phyloP scores from a whole-genome alignment of 2,329 filamentous ascomycete species.

The Leptoxyphium fumago region DNA sequence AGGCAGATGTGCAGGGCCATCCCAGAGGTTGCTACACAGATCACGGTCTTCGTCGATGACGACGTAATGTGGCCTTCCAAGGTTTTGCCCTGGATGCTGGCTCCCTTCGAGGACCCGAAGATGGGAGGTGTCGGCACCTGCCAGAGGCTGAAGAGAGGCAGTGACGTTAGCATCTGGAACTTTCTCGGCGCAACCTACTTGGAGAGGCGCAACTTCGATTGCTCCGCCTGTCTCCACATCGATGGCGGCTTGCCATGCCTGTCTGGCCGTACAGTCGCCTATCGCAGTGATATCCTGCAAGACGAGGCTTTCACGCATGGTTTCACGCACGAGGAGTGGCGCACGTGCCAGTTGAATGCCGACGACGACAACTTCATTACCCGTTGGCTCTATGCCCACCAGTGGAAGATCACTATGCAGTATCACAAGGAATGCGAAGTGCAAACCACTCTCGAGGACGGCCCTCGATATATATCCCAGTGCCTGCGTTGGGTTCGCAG shows the following conservation, averaged over 20 bases:
- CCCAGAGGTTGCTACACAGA: slow-evolving; percentile 64
- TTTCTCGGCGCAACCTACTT: slow-evolving; percentile 88
- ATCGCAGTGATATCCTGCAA: slow-evolving; percentile 75
- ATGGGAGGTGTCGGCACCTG: slow-evolving; percentile 89
- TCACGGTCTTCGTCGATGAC: slow-evolving; percentile 89
- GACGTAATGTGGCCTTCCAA: slow-evolving; percentile 86
- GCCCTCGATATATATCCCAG: slow-evolving; percentile 78
- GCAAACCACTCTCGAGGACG: slow-evolving; percentile 82
- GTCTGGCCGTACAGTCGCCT: slow-evolving; percentile 84
- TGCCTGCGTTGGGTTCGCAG: slow-evolving; percentile 90
- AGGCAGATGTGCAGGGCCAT: slow-evolving; percentile 86
- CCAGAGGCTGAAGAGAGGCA: slow-evolving; percentile 64
- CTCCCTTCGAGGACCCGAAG: slow-evolving; percentile 69
- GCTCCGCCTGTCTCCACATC: slow-evolving; percentile 85
- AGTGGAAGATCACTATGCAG: slow-evolving; percentile 91
- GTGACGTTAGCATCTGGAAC: slow-evolving; percentile 55
- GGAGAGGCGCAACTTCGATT: slow-evolving; percentile 89
- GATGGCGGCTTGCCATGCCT: slow-evolving; percentile 95
- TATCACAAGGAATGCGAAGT: slow-evolving; percentile 85
- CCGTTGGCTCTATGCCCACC: slow-evolving; percentile 81
- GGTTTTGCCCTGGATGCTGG: slow-evolving; percentile 79
- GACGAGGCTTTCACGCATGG: slow-evolving; percentile 73
- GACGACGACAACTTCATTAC: slow-evolving; percentile 99
- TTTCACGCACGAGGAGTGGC: slow-evolving; percentile 85
- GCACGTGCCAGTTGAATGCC: slow-evolving; percentile 76